Evolutionary conservation across 495 filamentous ascomycete species (phyloP), one percentile per base, ranked within the genome.

Genomic region (Lasiosphaeria ovina): DNA sequence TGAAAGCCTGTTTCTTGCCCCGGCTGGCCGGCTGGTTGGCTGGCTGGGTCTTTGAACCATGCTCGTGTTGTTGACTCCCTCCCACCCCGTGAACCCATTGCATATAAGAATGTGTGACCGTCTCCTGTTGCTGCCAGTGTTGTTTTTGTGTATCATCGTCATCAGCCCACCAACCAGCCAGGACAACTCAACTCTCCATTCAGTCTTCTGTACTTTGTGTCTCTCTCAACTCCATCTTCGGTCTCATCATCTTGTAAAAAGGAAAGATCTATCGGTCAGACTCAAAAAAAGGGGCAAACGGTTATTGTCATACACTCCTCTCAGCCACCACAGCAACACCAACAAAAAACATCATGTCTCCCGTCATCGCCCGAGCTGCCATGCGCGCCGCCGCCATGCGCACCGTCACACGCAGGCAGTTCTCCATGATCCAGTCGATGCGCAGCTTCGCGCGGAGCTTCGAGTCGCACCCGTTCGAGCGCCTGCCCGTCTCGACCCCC

Each of bases 381-480:
- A 45, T 61, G 54, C 68, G 68, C 61, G 60, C 60, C 47, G 61
- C 63, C 24, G 40, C 55, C 38, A 11, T 38, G 16, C 40, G 40
- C 42, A 44, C 44, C 17, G 58, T 48, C 50, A 40, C 40, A 40
- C 61, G 57, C 47, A 51, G 66, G 24, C 54, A 69, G 1, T 69
- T 72, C 66, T 72, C 70, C 52, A 55, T 71, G 36, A 51, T 69
- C 50, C 55, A 61, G 54, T 59, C 51, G 40, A 60, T 74, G 55
- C 71, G 71, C 42, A 33, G 32, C 47, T 66, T 70, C 34, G 69
- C 67, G 36, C 68, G 66, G 47, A 53, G 56, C 50, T 62, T 74
- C 53, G 71, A 74, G 70, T 17, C 70, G 17, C 71, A 74, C 47
- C 71, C 71, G 34, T 72, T 71, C 58, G 66, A 71, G 63, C 69